These are phyloP conservation scores for Pythium sukuiense DNA, from an alignment of 352 stramenopile genomes.

Conservation along the genomic window DNA sequence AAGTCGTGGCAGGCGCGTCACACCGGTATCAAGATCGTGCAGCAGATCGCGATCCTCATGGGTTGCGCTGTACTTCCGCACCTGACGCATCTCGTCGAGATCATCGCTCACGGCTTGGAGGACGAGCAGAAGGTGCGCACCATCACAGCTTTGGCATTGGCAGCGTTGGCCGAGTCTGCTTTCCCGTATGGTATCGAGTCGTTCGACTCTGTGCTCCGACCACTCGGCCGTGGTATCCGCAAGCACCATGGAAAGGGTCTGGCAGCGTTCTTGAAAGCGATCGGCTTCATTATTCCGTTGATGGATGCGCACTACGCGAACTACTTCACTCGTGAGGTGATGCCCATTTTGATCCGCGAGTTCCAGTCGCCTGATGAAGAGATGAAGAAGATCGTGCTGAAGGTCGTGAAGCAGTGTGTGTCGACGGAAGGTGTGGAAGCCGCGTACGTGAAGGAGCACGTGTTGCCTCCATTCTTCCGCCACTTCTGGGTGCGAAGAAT, in stretches of 20 bases:
- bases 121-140: conserved; percentile 98
- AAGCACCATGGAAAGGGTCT: conserved; percentile 98
- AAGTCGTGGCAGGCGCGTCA: conserved; percentile 99
- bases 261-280: conserved; percentile 98
- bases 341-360: conserved; percentile 98
- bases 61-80: conserved; percentile 98
- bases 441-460: conserved; percentile 97
- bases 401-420: conserved; percentile 98
- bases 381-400: conserved; percentile 99
- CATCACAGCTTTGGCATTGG: conserved; percentile 98
- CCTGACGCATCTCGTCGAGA: conserved; percentile 97
- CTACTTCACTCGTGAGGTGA: conserved; percentile 99
- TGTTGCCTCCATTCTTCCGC: conserved; percentile 98
- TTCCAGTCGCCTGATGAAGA: conserved; percentile 99
- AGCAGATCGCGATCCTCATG: conserved; percentile 99
- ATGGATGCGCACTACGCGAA: conserved; percentile 99
- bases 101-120: conserved; percentile 96
- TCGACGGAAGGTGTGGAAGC: conserved; percentile 98
- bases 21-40: conserved; percentile 99
- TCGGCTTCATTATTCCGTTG: conserved; percentile 99
- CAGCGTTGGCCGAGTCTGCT: conserved; percentile 96
- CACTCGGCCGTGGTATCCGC: conserved; percentile 97
- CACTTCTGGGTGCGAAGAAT: conserved; percentile 99
- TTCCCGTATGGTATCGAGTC: conserved; percentile 99
- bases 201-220: conserved; percentile 98